Evolutionary conservation across 176 grass and related monocot species (phyloP).

Genomic region (Lolium rigidum): DNA sequence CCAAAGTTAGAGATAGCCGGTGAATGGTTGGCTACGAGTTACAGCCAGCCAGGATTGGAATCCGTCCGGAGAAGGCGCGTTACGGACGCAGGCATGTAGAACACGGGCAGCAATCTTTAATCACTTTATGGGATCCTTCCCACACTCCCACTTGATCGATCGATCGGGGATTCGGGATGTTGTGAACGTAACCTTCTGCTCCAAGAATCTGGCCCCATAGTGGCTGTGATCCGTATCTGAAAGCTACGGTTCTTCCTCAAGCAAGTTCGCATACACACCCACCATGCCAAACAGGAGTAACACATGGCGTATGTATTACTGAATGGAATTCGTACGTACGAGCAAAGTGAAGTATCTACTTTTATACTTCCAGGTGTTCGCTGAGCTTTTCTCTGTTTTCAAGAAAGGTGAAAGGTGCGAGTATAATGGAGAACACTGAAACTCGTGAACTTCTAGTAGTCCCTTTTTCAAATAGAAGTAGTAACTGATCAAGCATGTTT

Average conservation of each 20-base stretch:
- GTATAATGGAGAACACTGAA: no score
- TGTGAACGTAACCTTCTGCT: neutral
- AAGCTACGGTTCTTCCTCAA: neutral
- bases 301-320: neutral
- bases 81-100: neutral
- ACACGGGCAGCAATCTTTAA: neutral
- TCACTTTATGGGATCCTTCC: neutral
- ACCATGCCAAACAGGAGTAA: neutral
- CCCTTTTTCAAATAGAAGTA: neutral
- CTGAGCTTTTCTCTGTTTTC: neutral
- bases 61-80: neutral
- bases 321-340: neutral
- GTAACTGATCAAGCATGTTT: no score
- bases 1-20: neutral
- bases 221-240: no score
- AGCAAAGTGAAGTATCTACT: neutral
- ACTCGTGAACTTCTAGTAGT: no score
- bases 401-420: neutral
- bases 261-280: no score
- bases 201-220: neutral
- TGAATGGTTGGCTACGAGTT: neutral
- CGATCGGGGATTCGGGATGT: neutral
- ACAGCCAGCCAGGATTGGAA: neutral
- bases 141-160: neutral
- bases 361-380: neutral